Evolutionary conservation across 2,329 filamentous ascomycete genomes (phyloP), one percentile per base, ranked within the genome.

Genomic region (Pseudogymnoascus sp.): DNA sequence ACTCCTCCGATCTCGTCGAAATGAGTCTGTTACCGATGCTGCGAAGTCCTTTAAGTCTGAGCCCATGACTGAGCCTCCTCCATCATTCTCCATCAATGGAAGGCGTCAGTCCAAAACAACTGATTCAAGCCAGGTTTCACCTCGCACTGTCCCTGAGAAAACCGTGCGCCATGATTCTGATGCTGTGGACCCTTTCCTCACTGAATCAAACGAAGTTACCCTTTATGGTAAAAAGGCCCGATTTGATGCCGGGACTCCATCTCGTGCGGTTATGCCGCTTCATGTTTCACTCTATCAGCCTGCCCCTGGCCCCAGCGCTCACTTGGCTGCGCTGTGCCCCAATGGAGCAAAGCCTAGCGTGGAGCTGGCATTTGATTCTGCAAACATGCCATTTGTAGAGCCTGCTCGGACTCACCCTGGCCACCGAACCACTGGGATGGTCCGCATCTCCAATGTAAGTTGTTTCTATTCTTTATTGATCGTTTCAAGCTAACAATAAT

Each of bases 391-490:
- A 4, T 74, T 75, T 55, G 64, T 68, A n/a, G 74, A 75, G 64
- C 66, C 68, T 40, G 72, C 72, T 35, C 69, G 73, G 21, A 60
- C 65, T 42, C 65, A 67, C 5, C 55, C 67, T 31, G 66, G 64
- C 33, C 62, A 65, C 18, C 65, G 69, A 21, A 67, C 67, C 4
- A 71, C 65, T 64, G 72, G 72, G 27, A 72, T 74, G 36, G 69
- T 75, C 61, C 71, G 69, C 63, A 72, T 75, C 60, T 71, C 67
- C 37, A 75, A 75, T 61, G 73, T 73, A 69, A 68, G 70, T 67
- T 45, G 59, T 60, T 63, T 27, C 61, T 52, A 59, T 59, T 62
- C 33, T 65, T 66, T 58, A 13, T 25, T 65, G 63, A 59, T 58
- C 5, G 64, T 60, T 39, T 2, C 27, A 55, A 40, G 42, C 10